Evolutionary conservation across 2,329 filamentous ascomycete species (phyloP).

Genomic region (Talaromyces sp.): DNA sequence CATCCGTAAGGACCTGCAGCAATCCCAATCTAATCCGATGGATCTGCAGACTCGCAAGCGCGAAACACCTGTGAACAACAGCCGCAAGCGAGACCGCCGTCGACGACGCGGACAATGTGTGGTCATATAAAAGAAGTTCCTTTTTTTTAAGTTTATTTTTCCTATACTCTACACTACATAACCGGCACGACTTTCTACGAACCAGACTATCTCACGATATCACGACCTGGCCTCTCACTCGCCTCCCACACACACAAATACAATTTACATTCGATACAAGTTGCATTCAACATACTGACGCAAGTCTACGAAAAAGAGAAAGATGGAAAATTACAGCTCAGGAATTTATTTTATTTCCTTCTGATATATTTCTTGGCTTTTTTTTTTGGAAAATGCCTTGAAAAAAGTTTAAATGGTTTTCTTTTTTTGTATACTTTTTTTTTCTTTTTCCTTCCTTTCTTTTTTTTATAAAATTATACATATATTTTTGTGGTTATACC

Average conservation of each 20-base stretch:
- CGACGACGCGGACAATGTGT: constrained; percentile 34
- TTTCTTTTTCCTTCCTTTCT: background rate
- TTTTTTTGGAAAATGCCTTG: background rate
- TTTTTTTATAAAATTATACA: constrained; percentile 7
- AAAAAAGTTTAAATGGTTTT: background rate
- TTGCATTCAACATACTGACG: background rate
- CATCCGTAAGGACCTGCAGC: constrained; percentile 60
- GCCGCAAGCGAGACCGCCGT: constrained; percentile 28
- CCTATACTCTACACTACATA: background rate
- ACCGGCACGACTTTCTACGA: background rate
- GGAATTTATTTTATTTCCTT: background rate
- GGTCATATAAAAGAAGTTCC: constrained; percentile 32
- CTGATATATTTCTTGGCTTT: background rate
- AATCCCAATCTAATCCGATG: constrained; percentile 25
- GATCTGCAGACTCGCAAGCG: constrained; percentile 27
- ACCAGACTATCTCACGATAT: background rate
- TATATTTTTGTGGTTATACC: background rate
- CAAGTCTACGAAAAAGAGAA: background rate
- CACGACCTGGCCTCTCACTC: background rate
- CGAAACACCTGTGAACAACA: constrained; percentile 27
- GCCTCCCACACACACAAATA: background rate
- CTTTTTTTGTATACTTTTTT: background rate
- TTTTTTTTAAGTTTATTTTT: too few species aligned
- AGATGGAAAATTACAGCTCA: background rate
- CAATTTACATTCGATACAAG: background rate